Evolutionary conservation across 2,329 filamentous ascomycete species (phyloP).

Genomic region (Hypoxylon rubiginosum): DNA sequence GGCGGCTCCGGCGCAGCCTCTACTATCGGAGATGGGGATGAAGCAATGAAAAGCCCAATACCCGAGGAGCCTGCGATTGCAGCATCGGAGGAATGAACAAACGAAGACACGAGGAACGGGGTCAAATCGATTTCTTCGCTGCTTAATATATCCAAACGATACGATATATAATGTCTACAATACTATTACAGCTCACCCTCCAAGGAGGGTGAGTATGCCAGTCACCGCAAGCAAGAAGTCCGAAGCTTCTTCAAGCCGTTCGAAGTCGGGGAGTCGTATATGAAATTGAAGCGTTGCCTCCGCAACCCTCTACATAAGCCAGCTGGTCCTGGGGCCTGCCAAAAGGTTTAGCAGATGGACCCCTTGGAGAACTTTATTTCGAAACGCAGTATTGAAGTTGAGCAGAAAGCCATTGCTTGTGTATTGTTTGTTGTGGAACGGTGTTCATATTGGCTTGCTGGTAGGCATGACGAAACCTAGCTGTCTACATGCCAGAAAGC

Average conservation of each 20-base stretch:
- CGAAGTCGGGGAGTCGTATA: neutral
- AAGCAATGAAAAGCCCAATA: conserved; percentile 41
- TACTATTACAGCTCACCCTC: conserved; percentile 25
- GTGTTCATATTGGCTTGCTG: neutral
- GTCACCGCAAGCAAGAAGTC: conserved; percentile 23
- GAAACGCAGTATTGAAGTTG: neutral
- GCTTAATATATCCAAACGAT: conserved; percentile 27
- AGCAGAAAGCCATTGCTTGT: neutral
- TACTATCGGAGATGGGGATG: conserved; percentile 41
- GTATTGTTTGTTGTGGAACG: neutral
- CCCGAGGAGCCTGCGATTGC: conserved; percentile 41
- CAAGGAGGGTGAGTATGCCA: conserved; percentile 18
- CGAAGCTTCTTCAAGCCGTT: conserved; percentile 6
- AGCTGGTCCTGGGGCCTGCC: neutral
- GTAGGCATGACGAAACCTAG: neutral
- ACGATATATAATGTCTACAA: conserved; percentile 46
- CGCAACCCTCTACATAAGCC: neutral
- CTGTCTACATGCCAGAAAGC: neutral
- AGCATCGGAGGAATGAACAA: conserved; percentile 37
- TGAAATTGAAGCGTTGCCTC: neutral
- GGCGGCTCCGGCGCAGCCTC: conserved; percentile 45
- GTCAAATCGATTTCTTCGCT: conserved; percentile 5
- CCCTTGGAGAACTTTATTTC: neutral
- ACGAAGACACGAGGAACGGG: neutral
- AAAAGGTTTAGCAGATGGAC: neutral